Conservation (phyloP, 495 filamentous ascomycete genomes). For the Amniculicola lignicola region DNA sequence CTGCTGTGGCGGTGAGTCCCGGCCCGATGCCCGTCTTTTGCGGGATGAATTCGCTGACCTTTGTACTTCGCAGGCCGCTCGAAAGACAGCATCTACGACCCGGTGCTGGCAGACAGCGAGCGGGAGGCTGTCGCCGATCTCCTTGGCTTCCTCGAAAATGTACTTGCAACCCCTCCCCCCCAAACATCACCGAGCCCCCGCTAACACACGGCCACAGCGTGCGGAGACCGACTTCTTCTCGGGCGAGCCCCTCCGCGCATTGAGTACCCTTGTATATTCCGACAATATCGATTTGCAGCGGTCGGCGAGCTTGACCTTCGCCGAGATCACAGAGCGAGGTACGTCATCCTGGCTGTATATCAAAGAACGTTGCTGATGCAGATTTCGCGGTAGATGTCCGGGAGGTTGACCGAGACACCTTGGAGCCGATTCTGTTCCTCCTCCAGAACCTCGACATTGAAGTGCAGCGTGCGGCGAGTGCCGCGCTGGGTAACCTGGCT, state of each 20-base stretch:
- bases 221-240: constrained; percentile 97
- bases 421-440: constrained; percentile 92
- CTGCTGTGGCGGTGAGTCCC: constrained; percentile 35
- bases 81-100: constrained; percentile 92
- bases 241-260: constrained; percentile 88
- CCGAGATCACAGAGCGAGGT: constrained; percentile 98
- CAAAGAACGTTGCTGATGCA: background rate
- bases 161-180: constrained; percentile 44
- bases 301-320: constrained; percentile 96
- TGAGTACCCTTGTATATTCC: constrained; percentile 95
- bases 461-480: constrained; percentile 94
- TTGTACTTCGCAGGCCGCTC: constrained; percentile 75
- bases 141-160: constrained; percentile 92
- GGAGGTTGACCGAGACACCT: constrained; percentile 89
- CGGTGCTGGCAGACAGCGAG: constrained; percentile 91
- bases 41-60: no score
- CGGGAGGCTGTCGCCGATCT: constrained; percentile 96
- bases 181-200: background rate
- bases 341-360: constrained; percentile 23
- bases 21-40: background rate
- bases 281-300: constrained; percentile 98
- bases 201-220: constrained; percentile 55
- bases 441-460: constrained; percentile 94
- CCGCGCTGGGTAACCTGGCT: constrained; percentile 90
- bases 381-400: constrained; percentile 72